A percentile compares a stretch with the other conserved stretches of the same genome.
phyloP scores from a whole-genome alignment of 345 rosid genomes.

The Populus deltoides region DNA sequence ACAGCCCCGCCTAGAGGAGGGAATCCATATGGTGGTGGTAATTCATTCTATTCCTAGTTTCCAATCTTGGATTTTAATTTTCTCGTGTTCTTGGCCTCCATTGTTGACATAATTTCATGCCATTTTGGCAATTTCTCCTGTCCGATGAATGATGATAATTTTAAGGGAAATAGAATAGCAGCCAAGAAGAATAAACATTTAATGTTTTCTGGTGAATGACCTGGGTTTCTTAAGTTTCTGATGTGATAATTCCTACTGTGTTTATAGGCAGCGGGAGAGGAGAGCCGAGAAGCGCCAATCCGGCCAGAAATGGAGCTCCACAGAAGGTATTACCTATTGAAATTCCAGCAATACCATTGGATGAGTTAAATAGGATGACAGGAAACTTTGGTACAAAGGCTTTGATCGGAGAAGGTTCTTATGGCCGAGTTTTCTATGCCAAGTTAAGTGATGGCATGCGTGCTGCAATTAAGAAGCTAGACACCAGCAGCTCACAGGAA shows the following conservation, averaged over 20 bases:
- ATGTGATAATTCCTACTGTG: background rate
- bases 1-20: slow-evolving; percentile 78
- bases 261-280: slow-evolving; percentile 58
- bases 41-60: background rate
- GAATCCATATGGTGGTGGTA: slow-evolving; percentile 46
- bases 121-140: background rate
- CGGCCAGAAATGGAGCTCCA: slow-evolving; percentile 65
- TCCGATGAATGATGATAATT: background rate
- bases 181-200: background rate
- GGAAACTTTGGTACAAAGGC: slow-evolving; percentile 77
- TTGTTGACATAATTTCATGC: background rate
- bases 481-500: slow-evolving; percentile 67
- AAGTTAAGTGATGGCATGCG: slow-evolving; percentile 42
- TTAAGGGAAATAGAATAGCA: background rate
- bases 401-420: slow-evolving; percentile 95
- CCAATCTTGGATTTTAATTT: background rate
- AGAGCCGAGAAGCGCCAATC: slow-evolving; percentile 56
- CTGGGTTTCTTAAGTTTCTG: background rate
- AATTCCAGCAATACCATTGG: slow-evolving; percentile 59
- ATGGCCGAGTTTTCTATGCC: slow-evolving; percentile 83
- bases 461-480: slow-evolving; percentile 90
- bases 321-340: slow-evolving; percentile 76
- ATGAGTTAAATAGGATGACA: slow-evolving; percentile 60
- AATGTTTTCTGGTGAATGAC: background rate
- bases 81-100: background rate